Base-by-base conservation (phyloP, 768 basidiomycete species). In the Leucocoprinus sp. region DNA sequence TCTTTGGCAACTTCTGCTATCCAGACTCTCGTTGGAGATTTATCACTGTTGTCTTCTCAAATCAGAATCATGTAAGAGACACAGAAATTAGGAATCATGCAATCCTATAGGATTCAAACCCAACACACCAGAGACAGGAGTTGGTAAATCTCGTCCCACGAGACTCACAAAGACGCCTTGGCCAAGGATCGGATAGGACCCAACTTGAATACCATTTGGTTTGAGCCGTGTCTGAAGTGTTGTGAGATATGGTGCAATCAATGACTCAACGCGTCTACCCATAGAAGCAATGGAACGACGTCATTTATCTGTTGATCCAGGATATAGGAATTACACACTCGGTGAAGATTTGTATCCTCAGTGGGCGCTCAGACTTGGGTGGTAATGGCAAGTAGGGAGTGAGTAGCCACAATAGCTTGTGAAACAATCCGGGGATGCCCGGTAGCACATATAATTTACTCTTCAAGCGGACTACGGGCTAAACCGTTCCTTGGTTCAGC, bases 381-480 rank as follows among this genome's bases (percentile, higher is more conserved):
- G 92, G 91, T 19, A 97, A 72, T 1, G 88, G 80, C 1, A 97
- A 65, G 59, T 80, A 88, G 7, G 78, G 77, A 11, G 76, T 76
- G 17, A 93, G 66, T 15, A 74, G 78, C 43, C 80, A 74, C 27
- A 96, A 65, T 71, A 97, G 83, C 60, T 76, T 78, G 55, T 84
- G 79, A 65, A 93, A 95, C 23, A 95, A 71, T 3, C 70, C 64
- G 0, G 93, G 93, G 36, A 96, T 89, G 23, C 93, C 93, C 0
- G 93, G 93, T 64, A 97, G 83, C 21, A 97, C 70, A 63, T 90
- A 95, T 12, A 96, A 70, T 65, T 88, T 93, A 18, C 86, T 84
- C 54, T 78, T 78, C 2, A 96, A 69, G 14, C 91, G 74, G 0
- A 95, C 81, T 9, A 96, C 88, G 19, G 93, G 93, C 86, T 89